phyloP scores from a whole-genome alignment of 139 green algal genomes.

The Tetradesmus obliquus region DNA sequence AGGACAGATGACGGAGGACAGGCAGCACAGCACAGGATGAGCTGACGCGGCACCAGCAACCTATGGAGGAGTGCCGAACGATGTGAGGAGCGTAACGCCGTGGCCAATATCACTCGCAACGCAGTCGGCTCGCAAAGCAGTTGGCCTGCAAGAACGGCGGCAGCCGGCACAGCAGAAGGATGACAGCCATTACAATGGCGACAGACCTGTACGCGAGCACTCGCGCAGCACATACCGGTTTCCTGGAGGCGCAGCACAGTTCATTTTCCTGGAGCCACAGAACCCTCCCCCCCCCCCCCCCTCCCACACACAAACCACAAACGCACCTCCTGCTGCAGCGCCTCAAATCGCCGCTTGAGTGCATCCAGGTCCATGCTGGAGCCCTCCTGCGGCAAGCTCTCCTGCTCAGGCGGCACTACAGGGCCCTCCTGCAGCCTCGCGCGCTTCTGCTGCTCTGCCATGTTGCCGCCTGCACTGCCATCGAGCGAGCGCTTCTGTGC shows the following conservation, averaged over 20 bases:
- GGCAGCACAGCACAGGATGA: too few species aligned
- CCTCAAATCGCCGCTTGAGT: slow-evolving; percentile 38
- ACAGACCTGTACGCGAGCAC: too few species aligned
- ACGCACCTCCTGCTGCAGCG: slow-evolving; percentile 45
- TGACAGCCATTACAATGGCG: too few species aligned
- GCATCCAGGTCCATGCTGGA: slow-evolving; percentile 13
- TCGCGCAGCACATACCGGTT: too few species aligned
- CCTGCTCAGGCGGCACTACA: slow-evolving; percentile 25
- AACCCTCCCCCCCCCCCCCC: background rate
- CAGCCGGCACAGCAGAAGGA: background rate
- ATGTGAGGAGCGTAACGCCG: slow-evolving; percentile 28
- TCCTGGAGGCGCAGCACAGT: too few species aligned
- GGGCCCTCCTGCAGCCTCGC: background rate
- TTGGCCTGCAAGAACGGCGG: slow-evolving; percentile 1
- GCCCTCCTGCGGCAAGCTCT: slow-evolving; percentile 21
- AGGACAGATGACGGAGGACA: background rate
- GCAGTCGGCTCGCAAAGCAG: slow-evolving; percentile 15
- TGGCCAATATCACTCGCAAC: slow-evolving; percentile 30
- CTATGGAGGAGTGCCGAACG: background rate
- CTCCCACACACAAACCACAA: background rate
- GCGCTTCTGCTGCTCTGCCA: background rate
- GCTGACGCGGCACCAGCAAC: background rate
- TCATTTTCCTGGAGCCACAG: background rate
- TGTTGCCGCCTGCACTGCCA: background rate
- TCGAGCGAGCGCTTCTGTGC: slow-evolving; percentile 28